Evolutionary conservation across 2,329 filamentous ascomycete genomes (phyloP), one percentile per base, ranked within the genome.

Genomic region (Ophiostoma triangulosporum): DNA sequence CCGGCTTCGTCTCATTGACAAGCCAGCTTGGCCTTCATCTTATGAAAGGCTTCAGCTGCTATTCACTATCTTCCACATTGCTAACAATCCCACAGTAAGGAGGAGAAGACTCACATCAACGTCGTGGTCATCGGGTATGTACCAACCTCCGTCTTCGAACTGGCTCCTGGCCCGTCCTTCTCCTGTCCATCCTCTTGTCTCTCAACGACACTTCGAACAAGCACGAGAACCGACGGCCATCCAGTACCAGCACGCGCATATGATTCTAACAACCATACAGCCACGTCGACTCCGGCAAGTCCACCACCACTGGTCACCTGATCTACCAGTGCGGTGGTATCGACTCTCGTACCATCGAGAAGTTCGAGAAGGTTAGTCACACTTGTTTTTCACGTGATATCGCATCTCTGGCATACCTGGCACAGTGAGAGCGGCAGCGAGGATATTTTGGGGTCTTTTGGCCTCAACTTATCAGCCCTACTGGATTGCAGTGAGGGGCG

Each of bases 311-410:
- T 67, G 82, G 84, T 74, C 84, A 91, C 81, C 84, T 98, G 84
- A 97, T 98, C 87, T 97, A 97, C 89, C 91, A 98, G 86, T 97
- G 93, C 82, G 93, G 93, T 86, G 93, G 93, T 88, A 98, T 97
- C 72, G 93, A 98, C 88, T 89, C 91, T 83, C 91, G 93, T 89
- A 97, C 91, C 76, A 98, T 98, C 73, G 93, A 98, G 86, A 98
- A 98, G 87, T 98, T 98, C 84, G 93, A 98, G 90, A 98, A 98
- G 88, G 89, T 94, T 76, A 72, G 82, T 71, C 54, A 52, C 11
- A 15, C 11, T 24, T 36, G 20, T 24, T 40, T 24, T 43, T 3
- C 12, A 24, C 38, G 9, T 20, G 38, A 12, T 12, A 9, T 15
- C 20, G 20, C 20, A 43, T 43, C 5, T 24, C 4, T 43, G 38